Conservation (phyloP, 768 basidiomycete genomes). For the Candolleomyces aberdarensis region DNA sequence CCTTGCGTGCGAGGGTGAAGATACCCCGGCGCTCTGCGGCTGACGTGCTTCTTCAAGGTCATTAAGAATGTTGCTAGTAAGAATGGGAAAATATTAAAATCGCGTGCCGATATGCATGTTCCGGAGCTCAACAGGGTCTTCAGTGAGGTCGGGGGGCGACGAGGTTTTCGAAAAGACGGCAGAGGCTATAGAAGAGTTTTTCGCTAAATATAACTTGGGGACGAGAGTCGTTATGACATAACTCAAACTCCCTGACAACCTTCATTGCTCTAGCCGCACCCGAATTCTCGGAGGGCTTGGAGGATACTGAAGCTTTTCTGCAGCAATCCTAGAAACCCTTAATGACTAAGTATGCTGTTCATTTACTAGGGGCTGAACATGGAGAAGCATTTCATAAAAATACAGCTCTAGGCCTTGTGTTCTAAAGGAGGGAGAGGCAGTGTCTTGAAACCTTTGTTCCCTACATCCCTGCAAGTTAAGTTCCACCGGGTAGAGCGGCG, state of each 20-base stretch:
- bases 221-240: background rate
- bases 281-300: slow-evolving; percentile 81
- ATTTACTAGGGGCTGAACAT: background rate
- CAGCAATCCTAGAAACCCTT: slow-evolving; percentile 89
- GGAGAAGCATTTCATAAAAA: background rate
- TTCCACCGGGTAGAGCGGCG: slow-evolving; percentile 71
- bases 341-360: slow-evolving; percentile 76
- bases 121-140: slow-evolving; percentile 79
- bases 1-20: slow-evolving; percentile 83
- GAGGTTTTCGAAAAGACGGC: slow-evolving; percentile 95
- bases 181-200: slow-evolving; percentile 89
- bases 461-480: slow-evolving; percentile 83
- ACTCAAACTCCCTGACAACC: background rate
- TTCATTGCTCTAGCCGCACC: slow-evolving; percentile 64
- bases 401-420: background rate
- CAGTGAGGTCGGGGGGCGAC: slow-evolving; percentile 90
- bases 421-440: background rate
- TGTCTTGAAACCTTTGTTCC: slow-evolving; percentile 23
- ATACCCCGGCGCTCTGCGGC: slow-evolving; percentile 34
- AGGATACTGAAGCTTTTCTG: slow-evolving; percentile 88
- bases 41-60: slow-evolving; percentile 83
- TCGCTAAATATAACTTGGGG: slow-evolving; percentile 71
- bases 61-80: slow-evolving; percentile 88
- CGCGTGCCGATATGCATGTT: slow-evolving; percentile 71
- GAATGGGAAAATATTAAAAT: slow-evolving; percentile 74